Evolutionary conservation across 345 rosid species (phyloP), one percentile per base, ranked within the genome.

Genomic region (Gossypium rotundifolium): DNA sequence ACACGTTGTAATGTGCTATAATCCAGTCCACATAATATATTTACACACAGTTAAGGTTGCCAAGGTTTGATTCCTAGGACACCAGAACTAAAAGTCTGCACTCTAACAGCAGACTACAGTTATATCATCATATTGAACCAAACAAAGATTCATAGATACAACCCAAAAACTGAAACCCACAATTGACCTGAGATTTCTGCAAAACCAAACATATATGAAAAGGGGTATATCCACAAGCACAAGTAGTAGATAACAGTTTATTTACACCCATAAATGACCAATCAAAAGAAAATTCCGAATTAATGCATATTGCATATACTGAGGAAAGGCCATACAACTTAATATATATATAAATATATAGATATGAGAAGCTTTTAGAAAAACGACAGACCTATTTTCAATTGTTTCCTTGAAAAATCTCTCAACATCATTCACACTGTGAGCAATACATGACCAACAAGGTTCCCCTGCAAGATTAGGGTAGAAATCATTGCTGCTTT

Each of bases 341-440:
- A 60, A 60, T 33, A 59, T 25, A 62, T 53, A n/a, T 53, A 53
- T 17, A 11, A 17, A 23, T 5, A 33, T 17, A 7, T 29, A 63
- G 9, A 33, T 9, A 64, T 9, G 7, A 33, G 40, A 33, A 33
- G 40, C 40, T 33, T 33, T 33, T 33, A 33, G 7, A 33, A 33
- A 33, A 33, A 4, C 40, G 7, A 76, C 73, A 68, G 65, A 94
- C 98, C 98, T 89, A 64, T 94, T 94, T 79, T 91, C 95, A 75
- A 88, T 85, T 14, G 95, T 92, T 82, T 92, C 95, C 81, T 87
- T 90, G 81, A 92, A 94, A 84, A 91, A 92, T 18, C 72, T 87
- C 76, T 92, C 93, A 8, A 92, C 87, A 59, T 86, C 97, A 77
- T 88, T 91, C 79, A 89, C 80, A 70, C 79, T 74, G 68, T 84